Base-by-base conservation (phyloP, 2,329 filamentous ascomycete species). In the Colletotrichum graminicola region DNA sequence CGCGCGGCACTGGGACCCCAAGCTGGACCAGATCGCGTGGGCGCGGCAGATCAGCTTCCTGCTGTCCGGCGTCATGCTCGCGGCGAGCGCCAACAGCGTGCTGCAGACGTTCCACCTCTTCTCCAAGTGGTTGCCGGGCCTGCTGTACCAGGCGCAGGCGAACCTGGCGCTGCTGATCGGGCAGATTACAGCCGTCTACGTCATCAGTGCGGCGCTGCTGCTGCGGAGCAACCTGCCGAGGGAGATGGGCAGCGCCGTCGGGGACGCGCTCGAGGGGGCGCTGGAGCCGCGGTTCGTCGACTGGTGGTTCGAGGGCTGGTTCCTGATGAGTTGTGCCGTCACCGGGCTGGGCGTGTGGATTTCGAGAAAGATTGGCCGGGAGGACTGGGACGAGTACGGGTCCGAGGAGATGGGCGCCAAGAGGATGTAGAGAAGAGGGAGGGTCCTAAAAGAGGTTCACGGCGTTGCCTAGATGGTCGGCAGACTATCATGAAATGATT, bases 291-390 rank as follows among this genome's bases (percentile, higher is more conserved):
- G 85, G 0, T 94, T 93, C 76, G 92, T 93, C 6, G 91, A 97
- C 76, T 86, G 89, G 39, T 97, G 94, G 94, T 97, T 97, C 75
- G 94, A 97, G 79, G 91, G 90, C 10, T 95, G 94, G 91, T 97
- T 97, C 79, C 80, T 97, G 67, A 78, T 90, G 3, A 91, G 92
- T 6, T 92, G 91, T 73, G 82, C 85, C 0, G 77, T 87, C 16
- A 96, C 94, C 1, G 90, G 87, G 1, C 77, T 88, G n/a, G 93
- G 93, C 0, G 90, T 97, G 29, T 93, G 92, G 86, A 78, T 94
- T 5, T 92, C 92, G 0, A 86, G 89, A 73, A 91, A 89, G 77
- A 82, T 94, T 2, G 76, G 77, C 55, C 79, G 79, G 3, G 89
- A 91, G 59, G 89, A 90, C 71, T 89, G 86, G 84, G 88, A 90